Evolutionary conservation across 805 yeast species (phyloP).

Genomic region (Phaffomyces antillensis): DNA sequence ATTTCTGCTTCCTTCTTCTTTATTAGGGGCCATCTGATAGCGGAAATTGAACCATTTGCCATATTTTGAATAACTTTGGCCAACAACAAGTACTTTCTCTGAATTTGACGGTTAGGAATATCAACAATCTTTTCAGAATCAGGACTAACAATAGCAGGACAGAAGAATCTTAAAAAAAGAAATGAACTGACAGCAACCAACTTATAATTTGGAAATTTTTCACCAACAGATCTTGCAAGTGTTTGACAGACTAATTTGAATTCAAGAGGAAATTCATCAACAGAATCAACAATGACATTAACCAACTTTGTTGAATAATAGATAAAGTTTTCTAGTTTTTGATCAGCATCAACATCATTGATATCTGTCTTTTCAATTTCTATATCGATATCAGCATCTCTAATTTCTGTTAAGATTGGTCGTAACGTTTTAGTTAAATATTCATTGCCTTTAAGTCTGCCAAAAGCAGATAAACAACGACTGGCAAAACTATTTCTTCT

Average conservation of each 20-base stretch:
- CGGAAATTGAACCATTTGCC: slow-evolving; percentile 70
- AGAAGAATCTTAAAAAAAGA: slow-evolving; percentile 68
- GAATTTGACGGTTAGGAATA: slow-evolving; percentile 32
- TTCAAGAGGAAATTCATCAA: slow-evolving; percentile 58
- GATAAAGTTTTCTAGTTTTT: slow-evolving; percentile 42
- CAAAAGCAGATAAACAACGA: slow-evolving; percentile 62
- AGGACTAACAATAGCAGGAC: slow-evolving; percentile 90
- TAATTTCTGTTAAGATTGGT: slow-evolving; percentile 50
- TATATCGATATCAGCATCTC: slow-evolving; percentile 43
- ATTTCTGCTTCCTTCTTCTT: slow-evolving; percentile 35
- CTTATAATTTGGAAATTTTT: slow-evolving; percentile 61
- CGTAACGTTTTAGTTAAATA: slow-evolving; percentile 48
- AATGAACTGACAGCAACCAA: slow-evolving; percentile 79
- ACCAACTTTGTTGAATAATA: slow-evolving; percentile 50
- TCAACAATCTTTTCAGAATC: slow-evolving; percentile 41
- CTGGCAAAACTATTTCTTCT: slow-evolving; percentile 82
- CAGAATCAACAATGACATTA: slow-evolving; percentile 49
- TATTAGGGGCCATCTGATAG: slow-evolving; percentile 59
- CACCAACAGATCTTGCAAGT: slow-evolving; percentile 48
- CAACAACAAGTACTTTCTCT: slow-evolving; percentile 66
- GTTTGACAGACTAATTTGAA: slow-evolving; percentile 65
- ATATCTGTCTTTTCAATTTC: slow-evolving; percentile 53
- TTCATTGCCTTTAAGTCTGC: slow-evolving; percentile 56
- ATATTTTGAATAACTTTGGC: slow-evolving; percentile 82
- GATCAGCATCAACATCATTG: slow-evolving; percentile 32